Percentiles rank a stretch among this genome's conserved stretches.
These are phyloP conservation scores for Malassezia obtusa DNA, from an alignment of 1,284 basidiomycete genomes.

Conservation along the genomic window DNA sequence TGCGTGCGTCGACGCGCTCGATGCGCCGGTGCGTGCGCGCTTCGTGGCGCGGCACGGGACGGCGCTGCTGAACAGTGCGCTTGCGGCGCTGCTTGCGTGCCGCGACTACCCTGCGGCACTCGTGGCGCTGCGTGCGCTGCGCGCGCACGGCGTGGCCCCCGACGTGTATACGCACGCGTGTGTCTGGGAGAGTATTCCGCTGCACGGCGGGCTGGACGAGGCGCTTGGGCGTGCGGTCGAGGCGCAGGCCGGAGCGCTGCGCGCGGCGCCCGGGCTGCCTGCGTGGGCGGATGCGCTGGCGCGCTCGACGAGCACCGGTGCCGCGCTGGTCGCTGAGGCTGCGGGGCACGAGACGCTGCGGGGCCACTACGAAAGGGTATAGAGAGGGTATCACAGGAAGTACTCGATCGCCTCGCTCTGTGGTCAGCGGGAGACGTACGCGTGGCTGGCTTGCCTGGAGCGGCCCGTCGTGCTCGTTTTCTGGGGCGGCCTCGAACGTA, in stretches of 20 bases:
- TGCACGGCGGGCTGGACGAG: not conserved
- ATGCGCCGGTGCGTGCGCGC: not conserved
- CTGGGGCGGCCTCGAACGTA: constrained; percentile 94
- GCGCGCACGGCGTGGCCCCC: not conserved
- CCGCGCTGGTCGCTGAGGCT: not conserved
- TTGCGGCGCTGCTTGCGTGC: constrained; percentile 1
- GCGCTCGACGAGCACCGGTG: no score
- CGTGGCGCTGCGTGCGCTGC: not conserved
- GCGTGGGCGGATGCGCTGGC: not conserved
- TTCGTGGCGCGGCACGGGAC: not conserved
- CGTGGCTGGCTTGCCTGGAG: constrained; percentile 27
- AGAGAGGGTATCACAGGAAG: constrained; percentile 24
- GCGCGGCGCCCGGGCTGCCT: not conserved
- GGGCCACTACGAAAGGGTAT: not conserved
- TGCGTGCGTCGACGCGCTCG: not conserved
- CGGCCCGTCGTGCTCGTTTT: constrained; percentile 63
- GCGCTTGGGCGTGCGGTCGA: not conserved
- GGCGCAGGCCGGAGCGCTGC: not conserved
- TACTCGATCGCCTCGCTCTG: constrained; percentile 36
- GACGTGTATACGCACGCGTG: constrained; percentile 1
- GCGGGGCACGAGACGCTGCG: not conserved
- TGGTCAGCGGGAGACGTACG: not conserved
- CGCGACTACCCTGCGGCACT: constrained; percentile 6
- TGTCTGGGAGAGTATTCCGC: constrained; percentile 6
- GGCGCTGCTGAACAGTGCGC: constrained; percentile 3